Evolutionary conservation across 495 filamentous ascomycete species (phyloP).

Genomic region (Aspergillus kassunensis): DNA sequence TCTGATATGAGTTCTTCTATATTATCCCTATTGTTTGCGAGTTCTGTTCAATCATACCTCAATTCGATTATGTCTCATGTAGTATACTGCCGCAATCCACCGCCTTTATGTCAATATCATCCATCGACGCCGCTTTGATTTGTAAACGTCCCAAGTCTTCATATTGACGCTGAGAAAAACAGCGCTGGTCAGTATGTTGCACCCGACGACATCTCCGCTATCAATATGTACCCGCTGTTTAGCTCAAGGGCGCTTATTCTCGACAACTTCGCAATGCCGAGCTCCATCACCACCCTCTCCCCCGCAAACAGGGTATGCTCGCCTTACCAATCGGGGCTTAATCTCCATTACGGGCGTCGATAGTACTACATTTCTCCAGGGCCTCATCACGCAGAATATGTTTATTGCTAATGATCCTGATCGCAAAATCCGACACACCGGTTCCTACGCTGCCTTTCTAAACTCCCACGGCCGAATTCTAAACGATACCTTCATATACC

Average conservation of each 20-base stretch:
- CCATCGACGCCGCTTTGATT: slow-evolving; percentile 2
- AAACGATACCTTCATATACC: slow-evolving; percentile 88
- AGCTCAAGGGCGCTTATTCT: slow-evolving; percentile 25
- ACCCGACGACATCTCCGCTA: slow-evolving; percentile 20
- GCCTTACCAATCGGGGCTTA: slow-evolving; percentile 66
- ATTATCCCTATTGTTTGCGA: no score
- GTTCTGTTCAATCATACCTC: no score
- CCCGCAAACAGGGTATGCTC: slow-evolving; percentile 39
- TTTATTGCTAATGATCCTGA: slow-evolving; percentile 39
- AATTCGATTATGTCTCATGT: background rate
- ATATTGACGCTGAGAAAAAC: background rate
- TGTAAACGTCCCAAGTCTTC: slow-evolving; percentile 9
- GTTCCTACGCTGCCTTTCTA: slow-evolving; percentile 77
- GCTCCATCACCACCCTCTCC: slow-evolving; percentile 25
- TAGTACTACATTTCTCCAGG: slow-evolving; percentile 80
- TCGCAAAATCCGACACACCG: slow-evolving; percentile 29
- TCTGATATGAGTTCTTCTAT: background rate
- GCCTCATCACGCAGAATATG: slow-evolving; percentile 76
- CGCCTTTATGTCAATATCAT: slow-evolving; percentile 20
- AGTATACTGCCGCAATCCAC: slow-evolving; percentile 28
- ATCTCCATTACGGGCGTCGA: slow-evolving; percentile 76
- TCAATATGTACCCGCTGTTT: slow-evolving; percentile 30
- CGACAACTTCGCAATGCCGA: slow-evolving; percentile 24
- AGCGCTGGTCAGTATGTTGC: slow-evolving; percentile 27
- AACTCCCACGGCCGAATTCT: slow-evolving; percentile 79